These are phyloP conservation scores for Endocalyx cinctus DNA, from an alignment of 2,329 filamentous ascomycete species.

Conservation along the genomic window DNA sequence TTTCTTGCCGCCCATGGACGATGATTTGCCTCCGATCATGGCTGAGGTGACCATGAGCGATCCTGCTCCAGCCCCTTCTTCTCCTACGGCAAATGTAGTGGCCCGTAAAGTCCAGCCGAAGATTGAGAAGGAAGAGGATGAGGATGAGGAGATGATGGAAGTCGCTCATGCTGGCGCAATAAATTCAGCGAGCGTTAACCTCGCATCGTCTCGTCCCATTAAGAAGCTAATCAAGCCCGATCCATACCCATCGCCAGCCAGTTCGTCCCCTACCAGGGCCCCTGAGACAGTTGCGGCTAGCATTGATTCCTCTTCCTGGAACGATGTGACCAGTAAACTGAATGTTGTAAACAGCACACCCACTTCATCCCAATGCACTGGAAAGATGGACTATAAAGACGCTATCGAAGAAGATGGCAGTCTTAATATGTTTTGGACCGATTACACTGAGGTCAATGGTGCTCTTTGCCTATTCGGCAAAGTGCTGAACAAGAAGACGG, in stretches of 20 bases:
- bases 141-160: constrained; percentile 82
- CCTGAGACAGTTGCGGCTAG: constrained; percentile 50
- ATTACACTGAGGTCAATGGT: constrained; percentile 90
- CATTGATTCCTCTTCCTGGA: constrained; percentile 83
- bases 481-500: constrained; percentile 81
- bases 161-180: constrained; percentile 71
- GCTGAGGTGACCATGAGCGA: constrained; percentile 75
- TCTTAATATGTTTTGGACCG: constrained; percentile 92
- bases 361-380: constrained; percentile 58
- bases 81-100: constrained; percentile 74
- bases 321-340: constrained; percentile 76
- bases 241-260: constrained; percentile 64
- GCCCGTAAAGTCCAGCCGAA: constrained; percentile 61
- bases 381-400: constrained; percentile 78
- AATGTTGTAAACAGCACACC: constrained; percentile 77
- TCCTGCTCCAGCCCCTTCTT: constrained; percentile 65
- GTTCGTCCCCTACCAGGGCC: constrained; percentile 68
- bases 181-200: constrained; percentile 71
- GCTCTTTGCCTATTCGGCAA: constrained; percentile 94
- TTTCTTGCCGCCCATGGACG: constrained; percentile 53
- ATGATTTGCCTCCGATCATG: constrained; percentile 40
- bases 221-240: constrained; percentile 69
- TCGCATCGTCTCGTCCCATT: constrained; percentile 72
- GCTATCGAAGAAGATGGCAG: constrained; percentile 93
- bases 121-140: constrained; percentile 50